Evolutionary conservation across 1,139 yeast genomes (phyloP), one percentile per base, ranked within the genome.

Genomic region (Geotrichum reessii): DNA sequence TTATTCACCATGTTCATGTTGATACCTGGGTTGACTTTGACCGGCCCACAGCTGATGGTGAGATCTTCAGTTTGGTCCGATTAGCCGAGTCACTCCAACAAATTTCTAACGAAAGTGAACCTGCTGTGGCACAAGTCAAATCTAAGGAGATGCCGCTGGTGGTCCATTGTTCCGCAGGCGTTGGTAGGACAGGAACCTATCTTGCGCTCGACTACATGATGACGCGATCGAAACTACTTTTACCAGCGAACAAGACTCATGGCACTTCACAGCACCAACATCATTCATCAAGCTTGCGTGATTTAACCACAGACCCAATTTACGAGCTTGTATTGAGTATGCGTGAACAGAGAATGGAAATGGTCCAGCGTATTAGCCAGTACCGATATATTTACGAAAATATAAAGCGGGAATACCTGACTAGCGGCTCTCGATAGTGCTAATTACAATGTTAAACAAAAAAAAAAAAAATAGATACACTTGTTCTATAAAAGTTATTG

Each of bases 81-180:
- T 55, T 63, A 8, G 75, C 71, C 6, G 71, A 74, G 62, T 61
- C 64, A 19, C 59, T 67, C 14, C 55, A 44, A 19, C 14, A 48
- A 3, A 9, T 31, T 7, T 2, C 19, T 19, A 17, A 9, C n/a
- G 19, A 19, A 4, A 6, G 17, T 52, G n/a, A 37, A 19, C n/a
- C 44, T n/a, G 17, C 19, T 4, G 9, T 8, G 44, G 44, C 21
- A 9, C 2, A 54, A 46, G 24, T 42, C 33, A 6, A 53, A 28
- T 37, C 44, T 9, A 37, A n/a, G 44, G 44, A 37, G 17, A 53
- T 77, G 37, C 82, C 82, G 2, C 63, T 78, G 25, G 68, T 81
- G 21, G 85, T 86, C 1, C 95, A 87, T 68, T 87, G 95, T 66
- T 86, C 93, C 1, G 95, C 95, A 0, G 95, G 95, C 0, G 91